Base-by-base conservation (phyloP, 176 grass and related monocot genomes). In the Carex cristatella region DNA sequence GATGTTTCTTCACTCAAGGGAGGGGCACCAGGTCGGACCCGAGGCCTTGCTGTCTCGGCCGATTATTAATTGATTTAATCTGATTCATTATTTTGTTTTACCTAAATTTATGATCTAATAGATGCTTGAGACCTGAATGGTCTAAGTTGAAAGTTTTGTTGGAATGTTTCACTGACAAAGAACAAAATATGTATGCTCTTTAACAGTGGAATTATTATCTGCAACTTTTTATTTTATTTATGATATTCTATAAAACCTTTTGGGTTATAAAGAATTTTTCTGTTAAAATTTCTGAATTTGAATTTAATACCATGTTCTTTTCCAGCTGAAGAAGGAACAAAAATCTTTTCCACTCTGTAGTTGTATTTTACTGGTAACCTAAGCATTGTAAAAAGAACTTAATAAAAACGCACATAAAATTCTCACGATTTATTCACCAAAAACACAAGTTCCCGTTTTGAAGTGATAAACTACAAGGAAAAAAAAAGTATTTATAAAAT, bases 21-120 rank as follows among this genome's bases (percentile, higher is more conserved):
- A 63, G 91, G 93, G 40, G 90, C 93, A 23, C 91, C 93, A 7
- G 96, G 96, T 14, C 84, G 96, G 82, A 94, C 93, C 79, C 92
- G 96, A 81, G 96, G 93, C 46, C 83, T 94, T 32, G 23, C 59
- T 64, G 65, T 67, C 28, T 82, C 14, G 16, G 16, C 66, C 3
- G 27, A 69, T 30, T 83, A 82, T 27, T 82, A 19, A 82, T 37
- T 49, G 42, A 49, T 46, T 82, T 65, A 4, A 83, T 66, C 80
- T 49, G 15, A 83, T 83, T 69, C 27, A 81, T 62, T 40, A 40
- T 40, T 40, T 81, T 32, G 69, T 53, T 83, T 67, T 54, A 3
- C 60, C 79, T 65, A 54, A 69, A 49, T 69, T 66, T 46, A 53
- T 83, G 63, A 67, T 55, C 12, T 35, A 83, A 83, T 32, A 69